These are phyloP conservation scores for Aspergillus nanangensis DNA, from an alignment of 495 filamentous ascomycete species.

Conservation along the genomic window DNA sequence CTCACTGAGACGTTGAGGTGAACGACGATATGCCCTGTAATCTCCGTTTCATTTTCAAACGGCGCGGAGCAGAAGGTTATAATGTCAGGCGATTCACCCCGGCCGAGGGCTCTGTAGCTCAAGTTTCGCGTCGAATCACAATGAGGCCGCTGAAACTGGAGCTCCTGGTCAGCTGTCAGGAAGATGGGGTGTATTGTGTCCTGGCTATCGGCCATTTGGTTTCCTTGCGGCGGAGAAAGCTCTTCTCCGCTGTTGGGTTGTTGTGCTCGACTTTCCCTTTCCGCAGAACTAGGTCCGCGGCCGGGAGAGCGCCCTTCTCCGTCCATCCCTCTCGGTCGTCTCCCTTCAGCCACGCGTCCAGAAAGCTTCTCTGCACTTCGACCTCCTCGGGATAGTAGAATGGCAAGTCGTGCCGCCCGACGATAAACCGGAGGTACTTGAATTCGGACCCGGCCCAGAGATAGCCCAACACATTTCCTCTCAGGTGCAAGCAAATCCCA, in stretches of 20 bases:
- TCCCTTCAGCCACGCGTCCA: slow-evolving; percentile 57
- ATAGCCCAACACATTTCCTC: slow-evolving; percentile 61
- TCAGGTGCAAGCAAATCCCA: slow-evolving; percentile 54
- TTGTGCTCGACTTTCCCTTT: slow-evolving; percentile 53
- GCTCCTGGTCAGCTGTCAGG: too few species aligned
- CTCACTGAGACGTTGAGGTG: slow-evolving; percentile 49
- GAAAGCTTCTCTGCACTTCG: slow-evolving; percentile 53
- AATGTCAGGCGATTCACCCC: background rate
- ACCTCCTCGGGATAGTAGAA: slow-evolving; percentile 61
- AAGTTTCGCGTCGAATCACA: too few species aligned
- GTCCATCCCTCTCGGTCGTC: slow-evolving; percentile 53
- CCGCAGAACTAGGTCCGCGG: slow-evolving; percentile 45
- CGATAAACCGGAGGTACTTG: slow-evolving; percentile 59
- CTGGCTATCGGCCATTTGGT: slow-evolving; percentile 52
- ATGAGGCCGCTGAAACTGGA: too few species aligned
- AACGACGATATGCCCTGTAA: slow-evolving; percentile 56
- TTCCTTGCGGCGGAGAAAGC: slow-evolving; percentile 42
- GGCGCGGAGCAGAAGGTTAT: slow-evolving; percentile 42
- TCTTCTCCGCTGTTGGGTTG: slow-evolving; percentile 39
- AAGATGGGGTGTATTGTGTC: slow-evolving; percentile 43
- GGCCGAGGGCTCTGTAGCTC: background rate
- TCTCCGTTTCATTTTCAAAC: slow-evolving; percentile 47
- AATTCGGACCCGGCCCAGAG: slow-evolving; percentile 49
- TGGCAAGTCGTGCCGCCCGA: slow-evolving; percentile 58
- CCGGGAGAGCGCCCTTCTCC: slow-evolving; percentile 30